These are phyloP conservation scores for Phytophthora foliorum DNA, from an alignment of 352 stramenopile species.

Conservation along the genomic window DNA sequence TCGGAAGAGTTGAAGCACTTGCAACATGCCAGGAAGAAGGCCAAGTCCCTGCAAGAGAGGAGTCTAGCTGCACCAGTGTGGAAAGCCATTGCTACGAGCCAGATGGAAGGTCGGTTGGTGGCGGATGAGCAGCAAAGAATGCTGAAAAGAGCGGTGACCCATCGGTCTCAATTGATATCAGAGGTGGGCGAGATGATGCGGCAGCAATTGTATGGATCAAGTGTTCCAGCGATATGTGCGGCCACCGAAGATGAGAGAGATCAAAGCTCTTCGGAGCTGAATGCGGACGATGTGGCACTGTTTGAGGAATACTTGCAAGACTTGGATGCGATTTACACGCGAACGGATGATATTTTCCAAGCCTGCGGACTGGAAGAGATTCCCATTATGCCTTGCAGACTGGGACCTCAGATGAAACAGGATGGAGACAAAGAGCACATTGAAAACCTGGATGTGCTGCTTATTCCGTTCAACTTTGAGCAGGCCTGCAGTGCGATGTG, in stretches of 20 bases:
- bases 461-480: conserved; percentile 24
- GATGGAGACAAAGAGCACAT: conserved; percentile 25
- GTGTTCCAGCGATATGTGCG: background rate
- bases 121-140: conserved; percentile 19
- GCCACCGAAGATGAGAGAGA: background rate
- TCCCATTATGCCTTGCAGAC: background rate
- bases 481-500: conserved; percentile 23
- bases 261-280: background rate
- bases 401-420: conserved; percentile 7
- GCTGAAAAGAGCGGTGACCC: conserved; percentile 7
- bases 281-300: conserved; percentile 18
- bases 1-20: conserved; percentile 7
- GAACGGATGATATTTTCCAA: conserved; percentile 25
- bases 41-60: background rate
- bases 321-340: conserved; percentile 25
- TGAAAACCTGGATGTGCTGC: conserved; percentile 30
- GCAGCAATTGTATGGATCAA: background rate
- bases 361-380: conserved; percentile 9
- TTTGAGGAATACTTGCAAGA: conserved; percentile 37
- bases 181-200: conserved; percentile 7
- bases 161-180: conserved; percentile 10
- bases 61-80: conserved; percentile 1
- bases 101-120: conserved; percentile 17
- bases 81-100: conserved; percentile 20
- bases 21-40: conserved; percentile 10